phyloP scores from a whole-genome alignment of 23 red algal genomes.

The Cyanidioschyzon merolae region DNA sequence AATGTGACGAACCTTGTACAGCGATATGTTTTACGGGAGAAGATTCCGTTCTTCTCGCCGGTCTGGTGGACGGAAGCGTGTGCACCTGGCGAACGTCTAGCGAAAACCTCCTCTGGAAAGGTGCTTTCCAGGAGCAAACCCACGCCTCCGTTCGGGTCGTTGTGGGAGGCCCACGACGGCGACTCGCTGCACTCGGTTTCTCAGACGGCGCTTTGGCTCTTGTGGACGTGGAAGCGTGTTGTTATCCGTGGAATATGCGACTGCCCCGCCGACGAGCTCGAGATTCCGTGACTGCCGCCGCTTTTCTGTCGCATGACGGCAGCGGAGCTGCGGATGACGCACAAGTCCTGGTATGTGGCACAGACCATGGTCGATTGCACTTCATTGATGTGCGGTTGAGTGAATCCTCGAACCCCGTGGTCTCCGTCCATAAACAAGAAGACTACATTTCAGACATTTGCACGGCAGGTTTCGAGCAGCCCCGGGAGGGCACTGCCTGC shows the following conservation, averaged over 20 bases:
- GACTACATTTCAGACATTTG: constrained; percentile 16
- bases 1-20: neutral
- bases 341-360: constrained; percentile 1
- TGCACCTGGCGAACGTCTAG: neutral
- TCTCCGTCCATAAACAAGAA: neutral
- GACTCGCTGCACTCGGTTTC: neutral
- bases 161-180: neutral
- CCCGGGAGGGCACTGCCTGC: neutral
- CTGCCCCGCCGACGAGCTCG: neutral
- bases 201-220: neutral
- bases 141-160: neutral
- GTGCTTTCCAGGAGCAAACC: neutral
- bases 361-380: constrained; percentile 12
- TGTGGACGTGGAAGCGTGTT: neutral
- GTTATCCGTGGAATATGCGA: neutral
- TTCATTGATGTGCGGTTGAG: constrained; percentile 4
- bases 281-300: neutral
- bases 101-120: neutral
- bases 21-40: neutral
- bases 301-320: neutral
- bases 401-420: neutral
- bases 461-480: neutral
- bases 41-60: neutral
- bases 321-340: neutral
- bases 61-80: neutral